Percentiles rank a stretch among this genome's conserved stretches.
Evolutionary conservation across 805 yeast species (phyloP).

Genomic region (Lachancea lanzarotensis): DNA sequence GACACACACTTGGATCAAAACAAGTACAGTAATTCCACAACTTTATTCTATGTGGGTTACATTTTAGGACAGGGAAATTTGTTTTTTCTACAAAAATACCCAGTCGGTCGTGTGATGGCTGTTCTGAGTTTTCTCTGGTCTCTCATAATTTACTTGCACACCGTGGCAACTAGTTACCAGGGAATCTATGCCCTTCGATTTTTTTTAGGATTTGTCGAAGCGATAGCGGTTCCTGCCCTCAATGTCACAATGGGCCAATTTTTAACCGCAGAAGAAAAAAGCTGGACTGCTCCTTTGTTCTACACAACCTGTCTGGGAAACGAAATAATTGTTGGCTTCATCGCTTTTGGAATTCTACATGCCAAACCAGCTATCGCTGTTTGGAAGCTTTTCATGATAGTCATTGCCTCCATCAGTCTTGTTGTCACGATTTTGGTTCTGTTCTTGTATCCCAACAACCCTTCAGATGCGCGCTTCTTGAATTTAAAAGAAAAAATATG

Average conservation of each 20-base stretch:
- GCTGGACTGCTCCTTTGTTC: constrained; percentile 48
- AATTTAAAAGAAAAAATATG: constrained; percentile 44
- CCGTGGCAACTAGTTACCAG: constrained; percentile 39
- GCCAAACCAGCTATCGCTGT: constrained; percentile 23
- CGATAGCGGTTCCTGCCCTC: constrained; percentile 39
- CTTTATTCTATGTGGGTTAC: constrained; percentile 48
- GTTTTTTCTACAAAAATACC: constrained; percentile 39
- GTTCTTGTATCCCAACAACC: constrained; percentile 50
- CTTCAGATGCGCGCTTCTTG: constrained; percentile 45
- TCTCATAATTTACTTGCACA: constrained; percentile 39
- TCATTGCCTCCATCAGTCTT: constrained; percentile 51
- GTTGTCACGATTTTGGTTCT: constrained; percentile 31
- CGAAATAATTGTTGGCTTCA: constrained; percentile 47
- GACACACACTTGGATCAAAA: constrained; percentile 40
- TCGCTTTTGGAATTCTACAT: constrained; percentile 36
- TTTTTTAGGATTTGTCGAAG: constrained; percentile 46
- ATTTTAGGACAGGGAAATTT: constrained; percentile 43
- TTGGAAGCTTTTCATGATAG: constrained; percentile 54
- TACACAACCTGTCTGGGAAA: constrained; percentile 46
- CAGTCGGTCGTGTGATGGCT: constrained; percentile 37
- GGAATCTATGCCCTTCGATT: constrained; percentile 45
- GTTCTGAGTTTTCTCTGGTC: constrained; percentile 41
- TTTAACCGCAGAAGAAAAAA: constrained; percentile 42
- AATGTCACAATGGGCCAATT: constrained; percentile 48
- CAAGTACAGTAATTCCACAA: constrained; percentile 43